A percentile compares a stretch with the other conserved stretches of the same genome.
These are phyloP conservation scores for Rhizophora apiculata DNA, from an alignment of 345 rosid genomes.

Conservation along the genomic window DNA sequence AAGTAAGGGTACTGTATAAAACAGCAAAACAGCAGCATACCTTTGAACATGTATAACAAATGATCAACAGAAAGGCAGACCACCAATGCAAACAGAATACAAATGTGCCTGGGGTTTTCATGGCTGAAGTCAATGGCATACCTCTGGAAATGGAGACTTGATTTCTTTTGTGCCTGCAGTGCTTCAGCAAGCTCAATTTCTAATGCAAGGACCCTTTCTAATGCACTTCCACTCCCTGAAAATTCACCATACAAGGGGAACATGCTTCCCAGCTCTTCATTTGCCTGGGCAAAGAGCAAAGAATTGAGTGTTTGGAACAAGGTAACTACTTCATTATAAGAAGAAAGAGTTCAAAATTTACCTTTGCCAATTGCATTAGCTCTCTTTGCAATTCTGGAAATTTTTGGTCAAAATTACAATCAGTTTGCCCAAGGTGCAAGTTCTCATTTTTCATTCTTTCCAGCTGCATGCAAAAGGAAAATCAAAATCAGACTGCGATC, in stretches of 20 bases:
- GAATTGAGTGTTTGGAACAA: slow-evolving; percentile 10
- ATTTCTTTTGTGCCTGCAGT: slow-evolving; percentile 66
- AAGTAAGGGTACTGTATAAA: too few species aligned
- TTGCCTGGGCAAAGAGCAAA: slow-evolving; percentile 52
- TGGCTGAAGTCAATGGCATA: slow-evolving; percentile 18
- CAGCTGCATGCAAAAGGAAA: slow-evolving; percentile 46
- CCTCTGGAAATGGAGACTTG: slow-evolving; percentile 76
- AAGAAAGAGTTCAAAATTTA: slow-evolving; percentile 22
- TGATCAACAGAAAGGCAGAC: background rate
- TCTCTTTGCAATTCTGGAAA: slow-evolving; percentile 69
- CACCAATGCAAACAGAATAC: background rate
- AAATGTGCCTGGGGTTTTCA: background rate
- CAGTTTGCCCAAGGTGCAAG: slow-evolving; percentile 48
- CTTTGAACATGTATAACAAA: background rate
- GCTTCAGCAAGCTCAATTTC: slow-evolving; percentile 93
- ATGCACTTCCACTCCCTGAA: slow-evolving; percentile 56
- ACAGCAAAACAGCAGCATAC: too few species aligned
- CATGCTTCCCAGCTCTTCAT: slow-evolving; percentile 72
- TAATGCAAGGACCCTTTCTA: slow-evolving; percentile 88
- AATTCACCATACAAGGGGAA: slow-evolving; percentile 61
- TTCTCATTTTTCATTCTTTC: slow-evolving; percentile 97
- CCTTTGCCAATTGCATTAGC: slow-evolving; percentile 66
- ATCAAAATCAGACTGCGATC: slow-evolving; percentile 12
- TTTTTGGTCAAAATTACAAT: slow-evolving; percentile 41
- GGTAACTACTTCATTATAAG: slow-evolving; percentile 6